Base-by-base conservation (phyloP, 2,329 filamentous ascomycete species). In the Colletotrichum navitas region DNA sequence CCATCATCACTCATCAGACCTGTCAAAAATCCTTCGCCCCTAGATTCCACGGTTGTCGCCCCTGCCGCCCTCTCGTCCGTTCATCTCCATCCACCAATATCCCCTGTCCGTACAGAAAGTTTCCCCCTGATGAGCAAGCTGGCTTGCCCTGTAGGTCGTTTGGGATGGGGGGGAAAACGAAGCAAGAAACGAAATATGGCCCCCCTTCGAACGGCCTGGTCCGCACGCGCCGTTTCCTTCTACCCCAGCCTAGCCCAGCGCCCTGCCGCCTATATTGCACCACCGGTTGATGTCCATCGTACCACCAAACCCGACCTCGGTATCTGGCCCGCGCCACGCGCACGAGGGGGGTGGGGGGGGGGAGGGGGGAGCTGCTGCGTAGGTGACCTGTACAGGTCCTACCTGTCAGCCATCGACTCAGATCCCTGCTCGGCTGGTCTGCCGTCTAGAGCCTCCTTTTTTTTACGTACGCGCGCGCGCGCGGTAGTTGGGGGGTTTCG, bases 1-100 rank as follows among this genome's bases (percentile, higher is more conserved):
- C 64, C 68, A 71, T 71, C 68, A 68, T 59, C 32, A 24, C 29
- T 58, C 29, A 36, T 45, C 29, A 49, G 24, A 51, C 36, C 47
- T 52, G 41, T 24, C 58, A 60, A 59, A 52, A 45, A 26, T 36
- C 45, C 32, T 56, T 26, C 3, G 14, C 64, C 68, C 68, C 58
- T 71, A 71, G 64, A 68, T 71, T 71, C 68, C 68, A 71, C 43
- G 39, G 36, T 29, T n/a, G 12, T 71, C 56, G 64, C 59, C 65
- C 68, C 68, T 68, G 36, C 26, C 41, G 26, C 32, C 29, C 36
- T 43, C 64, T 47, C 41, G 14, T n/a, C 63, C 51, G 34, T 45
- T 45, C 24, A n/a, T 24, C 32, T 16, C 32, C 18, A 52, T 32
- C 61, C 41, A 51, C 34, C 66, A 24, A 41, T 58, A 43, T 16